phyloP scores from a whole-genome alignment of 2,329 filamentous ascomycete genomes.

The Xylariaceae sp. region DNA sequence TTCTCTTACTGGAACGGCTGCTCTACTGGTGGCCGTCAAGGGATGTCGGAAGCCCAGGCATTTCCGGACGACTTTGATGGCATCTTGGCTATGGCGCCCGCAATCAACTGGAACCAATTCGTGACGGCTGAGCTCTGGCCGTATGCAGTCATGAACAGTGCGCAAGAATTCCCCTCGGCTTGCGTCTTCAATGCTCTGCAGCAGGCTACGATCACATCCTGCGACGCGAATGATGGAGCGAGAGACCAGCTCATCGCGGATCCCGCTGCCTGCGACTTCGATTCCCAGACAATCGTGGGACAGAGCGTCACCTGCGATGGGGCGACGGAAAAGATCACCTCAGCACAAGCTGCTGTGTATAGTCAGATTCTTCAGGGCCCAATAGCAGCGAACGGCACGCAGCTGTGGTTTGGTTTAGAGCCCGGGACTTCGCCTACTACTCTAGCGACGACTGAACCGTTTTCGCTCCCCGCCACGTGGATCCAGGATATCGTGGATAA shows the following conservation, averaged over 20 bases:
- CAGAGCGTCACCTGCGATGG: constrained; percentile 23
- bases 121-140: no score
- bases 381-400: constrained; percentile 9
- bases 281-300: constrained; percentile 34
- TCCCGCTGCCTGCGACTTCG: constrained; percentile 29
- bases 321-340: constrained; percentile 25
- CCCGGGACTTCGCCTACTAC: not conserved
- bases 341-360: constrained; percentile 16
- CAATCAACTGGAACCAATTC: constrained; percentile 9
- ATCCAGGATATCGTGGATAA: constrained; percentile 10
- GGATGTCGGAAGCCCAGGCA: constrained; percentile 39
- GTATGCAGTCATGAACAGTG: no score
- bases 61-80: constrained; percentile 43
- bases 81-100: constrained; percentile 39
- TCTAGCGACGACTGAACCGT: not conserved
- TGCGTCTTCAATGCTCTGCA: no score
- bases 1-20: constrained; percentile 51
- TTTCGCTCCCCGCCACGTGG: not conserved
- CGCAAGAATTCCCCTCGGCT: no score
- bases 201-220: no score
- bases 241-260: no score
- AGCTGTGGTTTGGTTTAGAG: constrained; percentile 15
- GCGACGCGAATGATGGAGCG: no score
- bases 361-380: constrained; percentile 15
- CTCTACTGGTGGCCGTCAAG: constrained; percentile 50